Evolutionary conservation across 495 filamentous ascomycete genomes (phyloP).

Genomic region (Talaromyces wortmannii): DNA sequence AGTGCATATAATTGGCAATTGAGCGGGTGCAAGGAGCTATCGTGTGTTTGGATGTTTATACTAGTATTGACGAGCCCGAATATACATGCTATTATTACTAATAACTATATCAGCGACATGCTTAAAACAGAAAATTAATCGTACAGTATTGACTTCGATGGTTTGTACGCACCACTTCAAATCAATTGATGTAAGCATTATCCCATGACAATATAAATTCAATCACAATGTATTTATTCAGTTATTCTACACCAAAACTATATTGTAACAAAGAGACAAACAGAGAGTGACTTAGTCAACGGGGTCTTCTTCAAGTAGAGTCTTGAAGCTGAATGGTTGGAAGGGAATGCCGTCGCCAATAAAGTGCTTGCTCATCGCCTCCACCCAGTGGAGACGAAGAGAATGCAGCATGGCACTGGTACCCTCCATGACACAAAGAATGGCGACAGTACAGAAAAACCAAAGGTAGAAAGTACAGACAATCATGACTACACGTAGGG

Average conservation of each 20-base stretch:
- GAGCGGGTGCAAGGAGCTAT: neutral
- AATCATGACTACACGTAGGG: conserved; percentile 67
- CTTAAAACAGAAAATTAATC: too few relatives aligned
- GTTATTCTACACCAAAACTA: neutral
- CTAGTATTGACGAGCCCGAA: neutral
- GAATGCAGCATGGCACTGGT: conserved; percentile 90
- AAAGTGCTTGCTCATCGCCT: conserved; percentile 99
- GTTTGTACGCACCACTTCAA: too few relatives aligned
- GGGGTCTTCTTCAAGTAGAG: conserved; percentile 78
- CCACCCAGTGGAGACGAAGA: conserved; percentile 95
- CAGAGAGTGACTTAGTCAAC: conserved; percentile 32
- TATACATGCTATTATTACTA: neutral
- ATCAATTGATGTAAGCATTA: too few relatives aligned
- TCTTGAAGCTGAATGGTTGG: conserved; percentile 85
- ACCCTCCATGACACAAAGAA: conserved; percentile 77
- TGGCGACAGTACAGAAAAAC: conserved; percentile 76
- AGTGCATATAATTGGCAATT: neutral
- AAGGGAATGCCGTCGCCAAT: conserved; percentile 91
- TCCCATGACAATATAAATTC: too few relatives aligned
- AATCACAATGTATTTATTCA: neutral
- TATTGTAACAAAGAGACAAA: conserved; percentile 7
- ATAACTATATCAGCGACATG: neutral
- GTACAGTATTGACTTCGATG: too few relatives aligned
- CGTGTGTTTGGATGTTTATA: neutral
- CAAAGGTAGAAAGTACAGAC: conserved; percentile 77